phyloP scores from a whole-genome alignment of 2,329 filamentous ascomycete genomes.

The Orbilia blumenaviensis region DNA sequence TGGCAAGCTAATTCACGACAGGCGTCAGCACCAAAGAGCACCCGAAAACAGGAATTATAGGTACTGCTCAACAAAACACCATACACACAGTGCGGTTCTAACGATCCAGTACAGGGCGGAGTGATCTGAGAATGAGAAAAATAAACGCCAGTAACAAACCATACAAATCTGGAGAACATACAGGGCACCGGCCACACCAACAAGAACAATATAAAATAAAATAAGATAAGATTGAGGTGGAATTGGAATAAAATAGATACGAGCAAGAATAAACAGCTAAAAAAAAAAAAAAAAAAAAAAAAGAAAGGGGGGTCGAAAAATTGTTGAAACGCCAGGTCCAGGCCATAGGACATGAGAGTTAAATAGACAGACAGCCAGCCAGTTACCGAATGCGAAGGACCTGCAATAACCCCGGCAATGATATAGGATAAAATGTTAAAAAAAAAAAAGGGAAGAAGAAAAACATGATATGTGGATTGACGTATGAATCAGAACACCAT shows the following conservation, averaged over 20 bases:
- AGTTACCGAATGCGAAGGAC: background rate
- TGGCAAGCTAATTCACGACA: background rate
- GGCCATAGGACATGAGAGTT: background rate
- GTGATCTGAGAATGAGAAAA: background rate
- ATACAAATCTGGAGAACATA: constrained; percentile 1
- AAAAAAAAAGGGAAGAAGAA: too few species aligned
- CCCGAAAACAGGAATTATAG: constrained; percentile 5
- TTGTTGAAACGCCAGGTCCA: background rate
- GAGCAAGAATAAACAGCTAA: too few species aligned
- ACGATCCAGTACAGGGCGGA: background rate
- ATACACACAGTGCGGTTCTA: background rate
- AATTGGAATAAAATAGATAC: too few species aligned
- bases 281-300: too few species aligned
- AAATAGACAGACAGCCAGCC: background rate
- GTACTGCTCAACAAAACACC: background rate
- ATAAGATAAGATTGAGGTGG: too few species aligned
- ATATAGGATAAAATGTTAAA: too few species aligned
- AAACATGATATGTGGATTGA: background rate
- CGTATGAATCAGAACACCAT: background rate
- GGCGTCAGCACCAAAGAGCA: background rate
- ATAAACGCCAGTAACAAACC: constrained; percentile 1
- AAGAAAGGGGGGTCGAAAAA: background rate
- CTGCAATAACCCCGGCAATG: background rate
- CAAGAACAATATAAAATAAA: too few species aligned
- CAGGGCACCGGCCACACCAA: background rate